Base-by-base conservation (phyloP, 371 early-diverging fungal genomes). In the Lichtheimia corymbifera region DNA sequence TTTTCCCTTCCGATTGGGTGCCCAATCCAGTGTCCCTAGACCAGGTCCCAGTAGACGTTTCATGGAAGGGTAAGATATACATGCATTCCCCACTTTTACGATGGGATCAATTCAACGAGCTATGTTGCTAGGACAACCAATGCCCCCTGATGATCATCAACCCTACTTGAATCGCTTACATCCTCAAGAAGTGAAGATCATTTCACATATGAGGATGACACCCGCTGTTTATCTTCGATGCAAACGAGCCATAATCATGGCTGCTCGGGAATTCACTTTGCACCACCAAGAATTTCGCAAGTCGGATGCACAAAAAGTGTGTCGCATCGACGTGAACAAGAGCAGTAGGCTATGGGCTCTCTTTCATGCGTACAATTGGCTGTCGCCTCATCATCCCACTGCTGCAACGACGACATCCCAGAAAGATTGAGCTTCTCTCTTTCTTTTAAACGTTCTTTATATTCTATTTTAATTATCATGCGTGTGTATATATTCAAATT, bases 261-360 rank as follows among this genome's bases (percentile, higher is more conserved):
- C 84, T 20, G 84, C 84, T 9, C 70, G 70, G 27, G 67, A 77
- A 55, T 71, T 65, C 50, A 53, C 53, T 25, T 62, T 55, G 13
- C 67, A 66, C 53, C 71, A 67, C 14, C 67, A 71, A 41, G 52
- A 44, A 15, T 88, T 89, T 67, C 71, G 84, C 30, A 89, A 88
- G 68, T 80, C 84, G 61, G 89, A 89, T 69, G 90, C 90, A 11
- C 90, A 89, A 72, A 84, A 86, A 55, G 59, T 88, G 22, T 85
- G 87, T 50, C 84, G 85, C 15, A 83, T 89, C 30, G 88, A 89
- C 63, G 89, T 89, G 65, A 89, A 89, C 82, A 89, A 89, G 66
- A 87, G 88, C 25, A 83, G 85, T 61, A 80, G 81, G 50, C 72
- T 89, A 6, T 88, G 87, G 81, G 82, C 83, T 59, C 80, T 80